Percentiles rank a stretch among this genome's conserved stretches.
Conservation (phyloP, 1,139 yeast species). For the Kodamaea alishanica region DNA sequence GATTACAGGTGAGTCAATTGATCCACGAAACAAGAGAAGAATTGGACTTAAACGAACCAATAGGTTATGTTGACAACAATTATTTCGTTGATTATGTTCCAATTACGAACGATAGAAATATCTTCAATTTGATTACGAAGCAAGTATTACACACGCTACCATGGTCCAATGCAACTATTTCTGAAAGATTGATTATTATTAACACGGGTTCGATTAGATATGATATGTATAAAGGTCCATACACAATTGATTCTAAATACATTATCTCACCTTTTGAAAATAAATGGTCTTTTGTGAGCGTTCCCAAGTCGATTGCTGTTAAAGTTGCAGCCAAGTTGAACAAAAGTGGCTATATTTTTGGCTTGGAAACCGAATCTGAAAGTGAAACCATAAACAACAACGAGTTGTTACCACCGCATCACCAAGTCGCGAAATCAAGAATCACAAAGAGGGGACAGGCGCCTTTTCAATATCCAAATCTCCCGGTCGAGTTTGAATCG, state of each 20-base stretch:
- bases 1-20: constrained; percentile 43
- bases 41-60: constrained; percentile 51
- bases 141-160: constrained; percentile 57
- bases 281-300: constrained; percentile 61
- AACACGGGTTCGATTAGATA: constrained; percentile 90
- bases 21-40: constrained; percentile 45
- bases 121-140: constrained; percentile 58
- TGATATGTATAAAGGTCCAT: constrained; percentile 82
- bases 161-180: constrained; percentile 3
- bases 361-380: constrained; percentile 9
- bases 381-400: constrained; percentile 10
- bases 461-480: not conserved
- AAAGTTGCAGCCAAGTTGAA: constrained; percentile 50
- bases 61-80: constrained; percentile 64
- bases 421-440: constrained; percentile 8
- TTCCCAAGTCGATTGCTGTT: constrained; percentile 51
- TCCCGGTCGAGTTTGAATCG: not conserved
- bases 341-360: constrained; percentile 42
- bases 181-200: constrained; percentile 60
- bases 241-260: constrained; percentile 74
- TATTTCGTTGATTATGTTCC: constrained; percentile 73
- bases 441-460: not conserved
- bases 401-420: constrained; percentile 28
- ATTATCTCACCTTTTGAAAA: constrained; percentile 86
- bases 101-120: constrained; percentile 52